Evolutionary conservation across 257 asterid genomes (phyloP), one percentile per base, ranked within the genome.

Genomic region (Perilla frutescens): DNA sequence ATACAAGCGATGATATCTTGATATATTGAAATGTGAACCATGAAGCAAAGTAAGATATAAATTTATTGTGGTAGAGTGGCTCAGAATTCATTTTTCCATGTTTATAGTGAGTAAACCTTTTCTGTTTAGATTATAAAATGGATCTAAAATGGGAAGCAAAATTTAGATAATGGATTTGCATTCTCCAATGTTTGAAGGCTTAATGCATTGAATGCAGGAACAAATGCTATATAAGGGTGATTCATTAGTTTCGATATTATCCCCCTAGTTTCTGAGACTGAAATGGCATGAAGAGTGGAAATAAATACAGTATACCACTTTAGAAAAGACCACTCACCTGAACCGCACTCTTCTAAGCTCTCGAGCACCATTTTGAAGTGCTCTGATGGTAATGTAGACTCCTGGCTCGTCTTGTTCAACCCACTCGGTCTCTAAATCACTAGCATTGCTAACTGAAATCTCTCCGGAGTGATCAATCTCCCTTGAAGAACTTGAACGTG

Each of bases 331-430:
- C n/a, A 37, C 63, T 55, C 50, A 90, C 99, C 99, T 91, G 85
- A 94, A 94, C 63, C 99, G 84, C 65, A 94, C 99, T 66, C 99
- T 81, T 80, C 88, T 87, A 68, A 94, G 99, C 87, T 94, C 99
- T 15, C 96, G 90, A 50, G 82, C 81, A 39, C 99, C 99, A 76
- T 82, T 83, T 50, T 96, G 93, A 83, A 85, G 73, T 11, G 87
- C 83, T 68, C 97, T 82, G 62, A 94, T 80, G 8, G 99, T 88
- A 56, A 94, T 90, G 85, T 91, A 94, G 66, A 94, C 99, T 77
- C 99, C 99, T 53, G 97, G 93, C 74, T 87, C 97, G 5, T 94
- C 99, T 77, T 91, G 93, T 76, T 94, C 99, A 39, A 88, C 95
- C 99, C 99, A 94, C 79, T 94, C 98, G 8, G 85, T 86, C 67